Evolutionary conservation across 2,329 filamentous ascomycete species (phyloP).

Genomic region (Colletotrichum limetticola): DNA sequence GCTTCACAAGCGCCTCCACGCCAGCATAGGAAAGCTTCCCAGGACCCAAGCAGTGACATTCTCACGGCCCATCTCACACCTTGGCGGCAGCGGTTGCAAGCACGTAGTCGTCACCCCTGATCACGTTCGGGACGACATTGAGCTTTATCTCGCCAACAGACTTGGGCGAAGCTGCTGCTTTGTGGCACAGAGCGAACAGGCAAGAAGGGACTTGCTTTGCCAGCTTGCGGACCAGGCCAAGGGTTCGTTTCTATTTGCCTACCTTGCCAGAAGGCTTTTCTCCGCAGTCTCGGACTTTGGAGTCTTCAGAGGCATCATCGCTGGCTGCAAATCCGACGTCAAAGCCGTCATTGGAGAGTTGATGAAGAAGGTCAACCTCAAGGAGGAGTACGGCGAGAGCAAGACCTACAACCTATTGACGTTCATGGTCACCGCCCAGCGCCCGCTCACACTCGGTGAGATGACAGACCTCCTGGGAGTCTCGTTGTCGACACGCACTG

Average conservation of each 20-base stretch:
- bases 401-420: constrained; percentile 43
- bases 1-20: constrained; percentile 46
- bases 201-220: constrained; percentile 40
- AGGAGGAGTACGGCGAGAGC: constrained; percentile 37
- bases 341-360: constrained; percentile 41
- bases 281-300: constrained; percentile 34
- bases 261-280: constrained; percentile 44
- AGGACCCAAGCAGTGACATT: constrained; percentile 47
- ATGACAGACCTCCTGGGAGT: constrained; percentile 47
- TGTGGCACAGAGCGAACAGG: constrained; percentile 33
- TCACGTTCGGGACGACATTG: constrained; percentile 47
- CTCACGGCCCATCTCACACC: constrained; percentile 45
- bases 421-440: constrained; percentile 47
- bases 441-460: constrained; percentile 46
- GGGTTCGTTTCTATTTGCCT: constrained; percentile 51
- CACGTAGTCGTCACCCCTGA: constrained; percentile 46
- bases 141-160: constrained; percentile 41
- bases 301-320: constrained; percentile 39
- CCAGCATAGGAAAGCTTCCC: constrained; percentile 41
- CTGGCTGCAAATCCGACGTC: constrained; percentile 38
- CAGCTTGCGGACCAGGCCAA: constrained; percentile 46
- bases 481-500: constrained; percentile 33
- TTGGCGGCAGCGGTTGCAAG: constrained; percentile 42
- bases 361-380: constrained; percentile 38
- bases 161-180: constrained; percentile 36